Base-by-base conservation (phyloP, 2,329 filamentous ascomycete genomes). In the Hortaea werneckii region DNA sequence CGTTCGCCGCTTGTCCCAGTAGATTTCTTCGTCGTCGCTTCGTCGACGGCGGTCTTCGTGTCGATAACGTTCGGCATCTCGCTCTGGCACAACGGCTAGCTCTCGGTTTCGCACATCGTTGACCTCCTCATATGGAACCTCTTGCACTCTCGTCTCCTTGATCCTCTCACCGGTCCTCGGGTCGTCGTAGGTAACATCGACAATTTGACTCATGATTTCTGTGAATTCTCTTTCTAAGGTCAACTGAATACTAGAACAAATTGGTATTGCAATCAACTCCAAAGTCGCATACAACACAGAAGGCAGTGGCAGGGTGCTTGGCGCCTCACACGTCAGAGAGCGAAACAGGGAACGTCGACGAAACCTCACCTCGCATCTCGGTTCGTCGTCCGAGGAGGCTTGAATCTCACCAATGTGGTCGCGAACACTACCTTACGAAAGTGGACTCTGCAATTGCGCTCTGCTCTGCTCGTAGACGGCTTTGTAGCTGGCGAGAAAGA, bases 101-200 rank as follows among this genome's bases (percentile, higher is more conserved):
- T 52, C 48, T 13, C 45, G 44, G 28, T 48, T 46, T 29, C 45
- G 40, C 1, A 52, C 39, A 26, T 44, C 29, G 10, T 45, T 37
- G 26, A 52, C 5, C 7, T 50, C 40, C 6, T 52, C 50, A 34
- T 41, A 50, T 5, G 50, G 45, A 26, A 52, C 39, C 40, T 52
- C 50, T 34, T 50, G 47, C 11, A 52, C 42, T 29, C 42, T 34
- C 26, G 42, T 37, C 34, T 51, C 49, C 3, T 41, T 38, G 7
- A 44, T 34, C 27, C 43, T 29, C 10, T 48, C 29, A 11, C 40
- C 38, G 11, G 42, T 43, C 29, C 46, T 29, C n/a, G 45, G 42
- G 30, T 50, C 49, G 27, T 45, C 40, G 46, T 50, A 50, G 11
- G 35, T 46, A 20, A 43, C 40, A 13, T 48, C 49, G 12, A 50